phyloP scores from a whole-genome alignment of 176 grass and related monocot genomes.

The Zea luxurians region DNA sequence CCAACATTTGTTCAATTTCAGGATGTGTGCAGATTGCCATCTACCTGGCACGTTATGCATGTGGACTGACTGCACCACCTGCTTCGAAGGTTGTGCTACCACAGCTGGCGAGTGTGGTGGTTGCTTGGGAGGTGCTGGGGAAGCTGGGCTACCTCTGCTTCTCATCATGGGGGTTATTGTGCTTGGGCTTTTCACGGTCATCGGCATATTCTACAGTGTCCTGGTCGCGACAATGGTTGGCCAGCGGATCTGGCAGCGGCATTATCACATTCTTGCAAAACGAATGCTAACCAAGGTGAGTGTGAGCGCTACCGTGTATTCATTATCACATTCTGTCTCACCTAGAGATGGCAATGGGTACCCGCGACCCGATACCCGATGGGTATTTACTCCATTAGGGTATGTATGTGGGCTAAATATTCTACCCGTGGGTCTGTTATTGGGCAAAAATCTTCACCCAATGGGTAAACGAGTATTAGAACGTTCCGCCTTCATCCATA shows the following conservation, averaged over 20 bases:
- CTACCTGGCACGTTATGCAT: conserved; percentile 85
- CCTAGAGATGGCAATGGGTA: too few relatives aligned
- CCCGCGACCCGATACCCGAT: too few relatives aligned
- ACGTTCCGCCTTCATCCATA: too few relatives aligned
- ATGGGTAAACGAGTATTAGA: too few relatives aligned
- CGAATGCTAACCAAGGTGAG: conserved; percentile 83
- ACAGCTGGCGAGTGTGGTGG: conserved; percentile 84
- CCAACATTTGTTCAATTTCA: conserved; percentile 42
- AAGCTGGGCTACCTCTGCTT: conserved; percentile 74
- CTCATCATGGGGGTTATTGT: conserved; percentile 84
- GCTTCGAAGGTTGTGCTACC: conserved; percentile 81
- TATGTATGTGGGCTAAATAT: too few relatives aligned
- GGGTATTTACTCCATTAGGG: too few relatives aligned
- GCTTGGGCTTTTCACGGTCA: conserved; percentile 58
- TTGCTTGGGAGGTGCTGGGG: conserved; percentile 79
- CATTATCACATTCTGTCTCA: too few relatives aligned
- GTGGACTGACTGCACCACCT: conserved; percentile 93
- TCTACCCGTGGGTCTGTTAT: too few relatives aligned
- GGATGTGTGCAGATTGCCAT: conserved; percentile 91
- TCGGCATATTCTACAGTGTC: conserved; percentile 86
- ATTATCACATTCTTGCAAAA: conserved; percentile 88
- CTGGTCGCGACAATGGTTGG: conserved; percentile 86
- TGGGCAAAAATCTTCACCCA: too few relatives aligned
- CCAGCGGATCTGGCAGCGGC: conserved; percentile 88
- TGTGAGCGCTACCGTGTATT: neutral